Conservation (phyloP, 768 basidiomycete genomes). For the Kwoniella botswanensis region DNA sequence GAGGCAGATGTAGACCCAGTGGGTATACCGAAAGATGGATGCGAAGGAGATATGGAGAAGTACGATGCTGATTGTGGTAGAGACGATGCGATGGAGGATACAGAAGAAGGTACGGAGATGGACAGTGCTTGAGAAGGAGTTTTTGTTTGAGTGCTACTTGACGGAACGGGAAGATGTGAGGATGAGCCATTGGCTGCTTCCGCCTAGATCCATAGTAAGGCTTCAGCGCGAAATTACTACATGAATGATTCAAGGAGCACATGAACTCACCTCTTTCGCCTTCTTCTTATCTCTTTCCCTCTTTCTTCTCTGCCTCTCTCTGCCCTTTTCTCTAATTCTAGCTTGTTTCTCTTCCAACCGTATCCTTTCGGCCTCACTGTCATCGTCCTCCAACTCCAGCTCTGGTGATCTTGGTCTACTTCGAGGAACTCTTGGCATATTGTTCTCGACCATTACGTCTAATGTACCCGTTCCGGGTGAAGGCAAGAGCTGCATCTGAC, state of each 20-base stretch:
- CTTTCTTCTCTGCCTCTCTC: constrained; percentile 47
- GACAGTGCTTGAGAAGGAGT: constrained; percentile 11
- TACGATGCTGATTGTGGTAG: constrained; percentile 30
- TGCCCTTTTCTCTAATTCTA: constrained; percentile 44
- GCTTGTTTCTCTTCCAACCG: constrained; percentile 31
- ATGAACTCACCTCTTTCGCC: constrained; percentile 37
- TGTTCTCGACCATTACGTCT: constrained; percentile 16
- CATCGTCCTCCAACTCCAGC: constrained; percentile 32
- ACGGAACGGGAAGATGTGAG: constrained; percentile 30
- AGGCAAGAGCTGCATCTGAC: constrained; percentile 7
- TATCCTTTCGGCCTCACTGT: constrained; percentile 25
- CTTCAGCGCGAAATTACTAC: no score
- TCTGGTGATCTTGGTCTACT: constrained; percentile 23
- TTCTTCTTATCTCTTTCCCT: constrained; percentile 40
- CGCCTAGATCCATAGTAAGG: no score
- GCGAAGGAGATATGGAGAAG: constrained; percentile 32
- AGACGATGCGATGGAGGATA: constrained; percentile 35
- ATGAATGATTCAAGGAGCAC: no score
- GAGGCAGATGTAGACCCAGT: constrained; percentile 34
- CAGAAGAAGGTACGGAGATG: constrained; percentile 31
- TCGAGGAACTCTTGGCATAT: background rate
- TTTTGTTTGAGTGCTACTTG: constrained; percentile 11
- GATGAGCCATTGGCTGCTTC: background rate
- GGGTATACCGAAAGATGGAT: constrained; percentile 19
- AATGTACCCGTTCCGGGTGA: constrained; percentile 10